Conservation (phyloP, 805 yeast species). For the Suhomyces xylopsoci region DNA sequence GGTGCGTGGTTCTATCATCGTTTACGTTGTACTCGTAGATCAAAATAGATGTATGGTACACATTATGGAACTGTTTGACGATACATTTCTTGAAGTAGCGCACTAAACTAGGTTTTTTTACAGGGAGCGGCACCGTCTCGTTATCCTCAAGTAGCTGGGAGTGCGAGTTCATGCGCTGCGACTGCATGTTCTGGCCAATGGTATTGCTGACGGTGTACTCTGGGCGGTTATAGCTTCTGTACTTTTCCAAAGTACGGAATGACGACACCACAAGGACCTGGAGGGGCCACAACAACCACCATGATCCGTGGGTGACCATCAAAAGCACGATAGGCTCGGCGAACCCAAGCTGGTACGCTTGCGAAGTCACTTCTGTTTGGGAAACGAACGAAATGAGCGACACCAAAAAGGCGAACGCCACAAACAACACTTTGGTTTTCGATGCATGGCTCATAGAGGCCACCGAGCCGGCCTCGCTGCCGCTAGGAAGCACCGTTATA, state of each 20-base stretch:
- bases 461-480: slow-evolving; percentile 18
- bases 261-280: slow-evolving; percentile 54
- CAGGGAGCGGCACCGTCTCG: slow-evolving; percentile 10
- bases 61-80: slow-evolving; percentile 42
- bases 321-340: slow-evolving; percentile 67
- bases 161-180: slow-evolving; percentile 29
- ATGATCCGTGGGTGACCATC: slow-evolving; percentile 72
- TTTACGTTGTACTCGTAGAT: slow-evolving; percentile 42
- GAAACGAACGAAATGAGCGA: slow-evolving; percentile 58
- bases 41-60: slow-evolving; percentile 41
- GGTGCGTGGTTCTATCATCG: slow-evolving; percentile 29
- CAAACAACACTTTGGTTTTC: slow-evolving; percentile 35
- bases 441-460: slow-evolving; percentile 26
- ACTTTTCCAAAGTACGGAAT: slow-evolving; percentile 39
- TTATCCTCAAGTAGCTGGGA: slow-evolving; percentile 24
- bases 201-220: slow-evolving; percentile 15
- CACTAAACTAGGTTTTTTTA: slow-evolving; percentile 13
- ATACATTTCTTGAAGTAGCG: slow-evolving; percentile 34
- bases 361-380: slow-evolving; percentile 79
- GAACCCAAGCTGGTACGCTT: slow-evolving; percentile 57
- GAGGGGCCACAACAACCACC: slow-evolving; percentile 71
- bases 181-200: slow-evolving; percentile 20
- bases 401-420: slow-evolving; percentile 29
- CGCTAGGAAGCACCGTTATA: slow-evolving; percentile 29
- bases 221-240: slow-evolving; percentile 11